Evolutionary conservation across 331 rosid genomes (phyloP), one percentile per base, ranked within the genome.

Genomic region (Malus hybrid): DNA sequence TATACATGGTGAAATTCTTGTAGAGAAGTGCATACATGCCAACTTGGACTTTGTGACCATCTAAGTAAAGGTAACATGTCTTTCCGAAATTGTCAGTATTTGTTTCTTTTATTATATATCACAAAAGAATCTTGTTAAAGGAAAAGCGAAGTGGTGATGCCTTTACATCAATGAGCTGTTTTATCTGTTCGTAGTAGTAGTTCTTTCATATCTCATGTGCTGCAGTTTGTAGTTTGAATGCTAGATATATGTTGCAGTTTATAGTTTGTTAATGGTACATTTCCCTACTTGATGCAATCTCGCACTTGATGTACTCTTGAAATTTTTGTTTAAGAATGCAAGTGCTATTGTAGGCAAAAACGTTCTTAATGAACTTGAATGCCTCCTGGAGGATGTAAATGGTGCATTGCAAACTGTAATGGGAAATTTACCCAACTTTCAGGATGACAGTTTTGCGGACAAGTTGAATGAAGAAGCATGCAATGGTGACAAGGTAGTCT

Each of bases 1-100:
- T 63, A 29, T 55, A 70, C 80, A 56, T 76, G 84, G 60, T 12
- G 65, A 73, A 84, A 74, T 80, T 36, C 66, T 69, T 76, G 54
- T 79, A 67, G 65, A 73, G 92, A 89, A 93, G 98, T 93, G 87
- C 75, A 81, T 69, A 75, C 86, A 6, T 86, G 90, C 89, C 82
- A 82, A 27, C 77, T 75, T 48, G 97, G 96, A 75, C 89, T 93
- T 52, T 65, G 19, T 71, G 87, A 82, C 80, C 81, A 82, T 79
- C 77, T 89, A 76, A 81, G 78, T 55, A 55, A 81, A 86, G 96
- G 98, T 90, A 83, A 50, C 81, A 20, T 60, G 39, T 19, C 65
- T 52, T 64, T 79, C 69, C 31, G 2, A 55, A 67, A 27, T 11
- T 66, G 8, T 36, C 50, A 50, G 27, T 65, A 22, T 31, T 31